Evolutionary conservation across 139 green algal genomes (phyloP).

Genomic region (Closterium sp.): DNA sequence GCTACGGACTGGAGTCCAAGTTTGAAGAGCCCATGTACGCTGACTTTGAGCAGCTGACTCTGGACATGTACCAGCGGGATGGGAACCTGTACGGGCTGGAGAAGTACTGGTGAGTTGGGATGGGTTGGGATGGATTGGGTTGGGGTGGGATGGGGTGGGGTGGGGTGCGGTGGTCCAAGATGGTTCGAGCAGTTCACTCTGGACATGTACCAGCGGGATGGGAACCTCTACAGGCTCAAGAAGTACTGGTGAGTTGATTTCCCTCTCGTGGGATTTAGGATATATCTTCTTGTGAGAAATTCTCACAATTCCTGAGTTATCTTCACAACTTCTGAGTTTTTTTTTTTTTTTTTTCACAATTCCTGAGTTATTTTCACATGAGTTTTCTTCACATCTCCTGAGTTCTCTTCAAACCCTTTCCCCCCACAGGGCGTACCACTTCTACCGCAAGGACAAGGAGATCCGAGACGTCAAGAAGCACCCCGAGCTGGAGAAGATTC

Average conservation of each 20-base stretch:
- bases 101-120: slow-evolving; percentile 73
- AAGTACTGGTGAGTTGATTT: slow-evolving; percentile 70
- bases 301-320: too few relatives aligned
- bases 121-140: not conserved
- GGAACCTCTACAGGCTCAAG: slow-evolving; percentile 92
- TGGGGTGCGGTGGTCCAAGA: too few relatives aligned
- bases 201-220: slow-evolving; percentile 10
- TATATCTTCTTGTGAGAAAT: too few relatives aligned
- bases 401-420: too few relatives aligned
- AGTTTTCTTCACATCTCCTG: too few relatives aligned
- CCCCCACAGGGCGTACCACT: slow-evolving; percentile 76
- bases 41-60: not conserved
- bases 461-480: slow-evolving; percentile 2
- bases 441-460: slow-evolving; percentile 72
- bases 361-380: too few relatives aligned
- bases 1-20: not conserved
- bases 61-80: not conserved
- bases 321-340: too few relatives aligned
- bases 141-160: not conserved
- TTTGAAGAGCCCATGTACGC: not conserved
- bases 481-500: too few relatives aligned
- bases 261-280: too few relatives aligned
- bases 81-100: slow-evolving; percentile 92
- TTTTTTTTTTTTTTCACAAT: too few relatives aligned
- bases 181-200: not conserved